Evolutionary conservation across 2,329 filamentous ascomycete species (phyloP).

Genomic region (Ascochyta pisi): DNA sequence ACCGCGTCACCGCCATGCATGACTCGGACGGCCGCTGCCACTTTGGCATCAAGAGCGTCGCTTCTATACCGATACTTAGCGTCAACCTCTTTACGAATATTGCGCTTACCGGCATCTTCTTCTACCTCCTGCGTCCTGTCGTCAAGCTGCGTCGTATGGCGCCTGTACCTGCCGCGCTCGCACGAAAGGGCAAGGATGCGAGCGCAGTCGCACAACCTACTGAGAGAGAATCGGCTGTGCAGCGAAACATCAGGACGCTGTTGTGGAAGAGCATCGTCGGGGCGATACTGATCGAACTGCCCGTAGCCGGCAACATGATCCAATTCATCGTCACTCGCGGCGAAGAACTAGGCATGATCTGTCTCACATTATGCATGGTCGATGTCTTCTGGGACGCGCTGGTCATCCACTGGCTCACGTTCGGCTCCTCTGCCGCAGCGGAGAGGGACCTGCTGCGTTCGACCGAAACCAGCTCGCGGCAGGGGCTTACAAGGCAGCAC

Average conservation of each 20-base stretch:
- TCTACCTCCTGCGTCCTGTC: conserved; percentile 42
- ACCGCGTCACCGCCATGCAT: conserved; percentile 40
- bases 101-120: conserved; percentile 46
- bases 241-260: conserved; percentile 29
- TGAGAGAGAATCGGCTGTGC: conserved; percentile 16
- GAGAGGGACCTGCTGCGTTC: conserved; percentile 18
- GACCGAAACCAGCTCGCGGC: conserved; percentile 2
- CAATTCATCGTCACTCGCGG: conserved; percentile 41
- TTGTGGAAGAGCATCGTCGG: conserved; percentile 41
- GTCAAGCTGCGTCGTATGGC: conserved; percentile 11
- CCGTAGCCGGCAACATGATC: conserved; percentile 47
- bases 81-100: conserved; percentile 47
- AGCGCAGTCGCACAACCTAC: neutral
- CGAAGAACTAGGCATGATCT: conserved; percentile 48
- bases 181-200: conserved; percentile 2
- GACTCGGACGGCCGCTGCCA: conserved; percentile 40
- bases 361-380: conserved; percentile 47
- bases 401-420: conserved; percentile 31
- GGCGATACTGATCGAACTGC: conserved; percentile 43
- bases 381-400: conserved; percentile 37
- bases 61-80: conserved; percentile 44
- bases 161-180: conserved; percentile 1
- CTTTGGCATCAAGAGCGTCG: conserved; percentile 44
- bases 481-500: conserved; percentile 4
- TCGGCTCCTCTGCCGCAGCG: conserved; percentile 18